Evolutionary conservation across 805 yeast genomes (phyloP).

Genomic region (Saccharomycopsis capsularis): DNA sequence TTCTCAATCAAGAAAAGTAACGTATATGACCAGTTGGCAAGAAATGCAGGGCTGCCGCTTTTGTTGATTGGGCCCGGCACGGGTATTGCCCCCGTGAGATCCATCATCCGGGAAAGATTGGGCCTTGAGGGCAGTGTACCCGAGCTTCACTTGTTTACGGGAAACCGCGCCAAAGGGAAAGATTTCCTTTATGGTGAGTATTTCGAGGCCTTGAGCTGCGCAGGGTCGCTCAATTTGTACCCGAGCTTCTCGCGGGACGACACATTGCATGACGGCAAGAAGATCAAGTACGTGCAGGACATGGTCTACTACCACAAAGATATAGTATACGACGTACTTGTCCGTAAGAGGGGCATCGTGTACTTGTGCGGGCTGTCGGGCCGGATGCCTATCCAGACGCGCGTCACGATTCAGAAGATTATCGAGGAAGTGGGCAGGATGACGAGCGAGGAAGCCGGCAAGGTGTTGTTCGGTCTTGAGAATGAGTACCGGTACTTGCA

Average conservation of each 20-base stretch:
- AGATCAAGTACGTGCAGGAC: conserved; percentile 73
- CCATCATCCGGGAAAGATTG: conserved; percentile 44
- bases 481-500: conserved; percentile 62
- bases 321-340: conserved; percentile 41
- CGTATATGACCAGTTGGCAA: not conserved
- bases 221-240: conserved; percentile 30
- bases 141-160: conserved; percentile 50
- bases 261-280: conserved; percentile 18
- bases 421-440: conserved; percentile 40
- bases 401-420: conserved; percentile 68
- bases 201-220: conserved; percentile 38
- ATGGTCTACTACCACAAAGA: conserved; percentile 45
- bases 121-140: conserved; percentile 16
- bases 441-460: conserved; percentile 39
- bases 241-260: conserved; percentile 45
- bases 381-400: conserved; percentile 83
- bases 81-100: conserved; percentile 90
- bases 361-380: conserved; percentile 94
- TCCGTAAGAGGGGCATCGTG: conserved; percentile 50
- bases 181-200: conserved; percentile 61
- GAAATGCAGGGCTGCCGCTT: conserved; percentile 36
- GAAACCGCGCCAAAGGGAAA: conserved; percentile 57
- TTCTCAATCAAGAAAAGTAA: conserved; percentile 7
- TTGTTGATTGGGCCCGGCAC: conserved; percentile 90
- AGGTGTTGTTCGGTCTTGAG: conserved; percentile 55